These are phyloP conservation scores for Fusarium nodosum DNA, from an alignment of 2,329 filamentous ascomycete genomes.

Conservation along the genomic window DNA sequence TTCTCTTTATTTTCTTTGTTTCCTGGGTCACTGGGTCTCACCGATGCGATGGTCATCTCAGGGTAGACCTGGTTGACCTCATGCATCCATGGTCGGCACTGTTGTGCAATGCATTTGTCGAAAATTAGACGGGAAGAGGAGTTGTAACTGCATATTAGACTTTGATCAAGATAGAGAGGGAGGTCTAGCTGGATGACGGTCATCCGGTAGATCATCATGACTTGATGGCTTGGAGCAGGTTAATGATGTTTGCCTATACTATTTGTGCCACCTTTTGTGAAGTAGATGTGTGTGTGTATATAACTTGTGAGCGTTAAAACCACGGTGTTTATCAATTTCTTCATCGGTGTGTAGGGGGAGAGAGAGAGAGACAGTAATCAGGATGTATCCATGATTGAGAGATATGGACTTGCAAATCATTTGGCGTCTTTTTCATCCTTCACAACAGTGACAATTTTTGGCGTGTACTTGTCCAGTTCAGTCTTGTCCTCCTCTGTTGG, in stretches of 20 bases:
- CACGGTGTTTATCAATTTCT: background rate
- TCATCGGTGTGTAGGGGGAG: background rate
- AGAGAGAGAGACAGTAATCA: background rate
- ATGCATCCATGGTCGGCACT: constrained; percentile 52
- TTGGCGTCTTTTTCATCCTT: constrained; percentile 42
- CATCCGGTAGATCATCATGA: constrained; percentile 52
- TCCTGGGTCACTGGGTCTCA: constrained; percentile 44
- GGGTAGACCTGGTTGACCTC: constrained; percentile 45
- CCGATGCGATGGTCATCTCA: constrained; percentile 37
- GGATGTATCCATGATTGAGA: no score
- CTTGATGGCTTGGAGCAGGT: constrained; percentile 54
- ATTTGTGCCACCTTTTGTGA: constrained; percentile 36
- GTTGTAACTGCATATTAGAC: constrained; percentile 58
- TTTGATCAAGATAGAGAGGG: constrained; percentile 57
- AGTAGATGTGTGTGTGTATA: background rate
- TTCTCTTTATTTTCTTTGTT: constrained; percentile 50
- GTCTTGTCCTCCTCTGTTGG: constrained; percentile 81
- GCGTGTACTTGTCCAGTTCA: constrained; percentile 71
- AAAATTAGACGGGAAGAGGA: constrained; percentile 56
- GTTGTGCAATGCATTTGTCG: constrained; percentile 55
- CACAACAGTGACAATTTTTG: constrained; percentile 73
- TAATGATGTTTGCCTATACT: constrained; percentile 52
- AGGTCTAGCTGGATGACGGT: constrained; percentile 50
- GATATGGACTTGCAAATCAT: background rate
- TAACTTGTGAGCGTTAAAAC: background rate